Evolutionary conservation across 441 rosid genomes (phyloP).

Genomic region (Eruca vesicaria): DNA sequence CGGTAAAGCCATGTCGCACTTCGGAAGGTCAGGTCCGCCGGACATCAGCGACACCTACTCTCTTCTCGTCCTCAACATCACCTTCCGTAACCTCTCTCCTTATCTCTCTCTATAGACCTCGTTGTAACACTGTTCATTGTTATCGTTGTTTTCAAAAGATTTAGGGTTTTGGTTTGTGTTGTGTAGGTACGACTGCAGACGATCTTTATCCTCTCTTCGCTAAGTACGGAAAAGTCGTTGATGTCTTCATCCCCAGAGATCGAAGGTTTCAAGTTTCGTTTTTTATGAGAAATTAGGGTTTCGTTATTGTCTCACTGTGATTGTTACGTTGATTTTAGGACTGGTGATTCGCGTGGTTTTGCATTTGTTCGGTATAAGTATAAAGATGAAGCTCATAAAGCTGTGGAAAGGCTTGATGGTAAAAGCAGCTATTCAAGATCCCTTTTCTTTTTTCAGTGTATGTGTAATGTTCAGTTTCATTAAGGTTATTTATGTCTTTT

Average conservation of each 20-base stretch:
- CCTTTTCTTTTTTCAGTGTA: not conserved
- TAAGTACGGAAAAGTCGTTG: constrained; percentile 79
- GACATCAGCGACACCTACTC: constrained; percentile 92
- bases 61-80: constrained; percentile 93
- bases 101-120: not conserved
- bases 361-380: constrained; percentile 80
- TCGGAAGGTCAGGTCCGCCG: constrained; percentile 97
- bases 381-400: constrained; percentile 75
- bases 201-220: constrained; percentile 73
- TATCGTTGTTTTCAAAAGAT: constrained; percentile 7
- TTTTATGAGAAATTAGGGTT: too few relatives aligned
- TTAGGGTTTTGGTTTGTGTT: not conserved
- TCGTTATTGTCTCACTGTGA: too few relatives aligned
- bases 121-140: not conserved
- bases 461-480: not conserved
- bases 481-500: not conserved
- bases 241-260: constrained; percentile 74
- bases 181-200: too few relatives aligned
- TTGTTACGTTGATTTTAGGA: constrained; percentile 46
- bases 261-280: constrained; percentile 47
- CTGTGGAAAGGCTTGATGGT: constrained; percentile 82
- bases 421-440: not conserved
- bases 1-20: constrained; percentile 72
- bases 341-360: constrained; percentile 79
- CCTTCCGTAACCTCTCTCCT: constrained; percentile 63